These are phyloP conservation scores for Scedosporium apiospermum DNA, from an alignment of 2,329 filamentous ascomycete genomes.

Conservation along the genomic window DNA sequence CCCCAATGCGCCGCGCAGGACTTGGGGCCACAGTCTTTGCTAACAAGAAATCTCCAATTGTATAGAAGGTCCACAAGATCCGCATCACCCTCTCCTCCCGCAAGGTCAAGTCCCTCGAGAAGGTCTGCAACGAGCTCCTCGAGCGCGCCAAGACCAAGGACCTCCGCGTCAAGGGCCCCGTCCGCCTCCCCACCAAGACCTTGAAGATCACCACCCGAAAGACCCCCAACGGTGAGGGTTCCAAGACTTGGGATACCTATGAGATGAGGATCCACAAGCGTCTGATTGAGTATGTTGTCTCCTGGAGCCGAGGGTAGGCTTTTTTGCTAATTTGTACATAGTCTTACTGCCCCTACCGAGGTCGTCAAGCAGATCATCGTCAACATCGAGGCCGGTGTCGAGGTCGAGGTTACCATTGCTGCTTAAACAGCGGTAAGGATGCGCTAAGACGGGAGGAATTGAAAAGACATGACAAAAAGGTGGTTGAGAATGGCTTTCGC, in stretches of 20 bases:
- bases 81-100: conserved; percentile 93
- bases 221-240: conserved; percentile 98
- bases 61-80: conserved; percentile 89
- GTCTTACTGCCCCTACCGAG: conserved; percentile 94
- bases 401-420: conserved; percentile 88
- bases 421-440: conserved; percentile 42
- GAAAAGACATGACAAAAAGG: neutral
- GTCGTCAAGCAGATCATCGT: conserved; percentile 94
- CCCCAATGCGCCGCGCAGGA: neutral
- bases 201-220: conserved; percentile 97
- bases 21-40: neutral
- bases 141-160: conserved; percentile 98
- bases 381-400: conserved; percentile 90
- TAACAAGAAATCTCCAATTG: conserved; percentile 6
- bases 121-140: conserved; percentile 96
- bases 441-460: neutral
- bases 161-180: conserved; percentile 95
- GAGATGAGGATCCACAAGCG: conserved; percentile 99
- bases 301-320: too few species aligned
- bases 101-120: conserved; percentile 94
- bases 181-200: conserved; percentile 86
- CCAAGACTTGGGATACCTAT: conserved; percentile 98
- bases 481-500: conserved; percentile 5
- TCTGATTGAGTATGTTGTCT: conserved; percentile 68
- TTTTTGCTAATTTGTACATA: conserved; percentile 20